Evolutionary conservation across 148 eudicot genomes (phyloP).

Genomic region (Vaccinium corymbosum): DNA sequence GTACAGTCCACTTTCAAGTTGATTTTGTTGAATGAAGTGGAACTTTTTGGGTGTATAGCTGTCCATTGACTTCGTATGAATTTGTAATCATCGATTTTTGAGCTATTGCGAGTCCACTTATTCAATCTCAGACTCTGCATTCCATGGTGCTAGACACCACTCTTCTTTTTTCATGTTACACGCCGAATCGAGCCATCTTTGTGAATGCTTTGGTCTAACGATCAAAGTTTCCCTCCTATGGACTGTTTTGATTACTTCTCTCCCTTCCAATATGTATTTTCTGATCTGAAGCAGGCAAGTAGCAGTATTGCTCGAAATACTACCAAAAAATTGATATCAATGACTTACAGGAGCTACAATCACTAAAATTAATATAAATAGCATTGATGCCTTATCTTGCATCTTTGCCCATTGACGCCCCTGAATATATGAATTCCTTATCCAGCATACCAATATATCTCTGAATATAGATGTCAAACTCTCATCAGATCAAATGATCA

Average conservation of each 20-base stretch:
- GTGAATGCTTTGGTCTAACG: background rate
- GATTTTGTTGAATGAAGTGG: background rate
- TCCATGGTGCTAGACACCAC: background rate
- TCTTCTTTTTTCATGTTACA: background rate
- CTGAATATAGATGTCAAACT: constrained; percentile 24
- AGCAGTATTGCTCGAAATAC: background rate
- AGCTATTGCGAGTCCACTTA: background rate
- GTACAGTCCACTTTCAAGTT: constrained; percentile 2
- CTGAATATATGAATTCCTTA: constrained; percentile 13
- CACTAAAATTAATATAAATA: background rate
- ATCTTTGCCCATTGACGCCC: constrained; percentile 12
- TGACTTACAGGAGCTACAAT: background rate
- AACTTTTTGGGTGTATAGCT: background rate
- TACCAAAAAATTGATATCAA: background rate
- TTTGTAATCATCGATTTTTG: background rate
- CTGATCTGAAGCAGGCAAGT: constrained; percentile 10
- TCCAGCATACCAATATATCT: constrained; percentile 12
- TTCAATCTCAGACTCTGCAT: background rate
- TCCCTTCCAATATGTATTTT: constrained; percentile 4
- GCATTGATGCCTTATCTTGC: constrained; percentile 9
- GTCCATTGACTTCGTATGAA: background rate
- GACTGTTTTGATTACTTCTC: background rate
- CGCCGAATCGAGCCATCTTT: background rate
- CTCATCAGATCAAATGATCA: constrained; percentile 28
- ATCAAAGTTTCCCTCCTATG: background rate